Conservation (phyloP, 2,329 filamentous ascomycete genomes). For the Penicillium griseofulvum region DNA sequence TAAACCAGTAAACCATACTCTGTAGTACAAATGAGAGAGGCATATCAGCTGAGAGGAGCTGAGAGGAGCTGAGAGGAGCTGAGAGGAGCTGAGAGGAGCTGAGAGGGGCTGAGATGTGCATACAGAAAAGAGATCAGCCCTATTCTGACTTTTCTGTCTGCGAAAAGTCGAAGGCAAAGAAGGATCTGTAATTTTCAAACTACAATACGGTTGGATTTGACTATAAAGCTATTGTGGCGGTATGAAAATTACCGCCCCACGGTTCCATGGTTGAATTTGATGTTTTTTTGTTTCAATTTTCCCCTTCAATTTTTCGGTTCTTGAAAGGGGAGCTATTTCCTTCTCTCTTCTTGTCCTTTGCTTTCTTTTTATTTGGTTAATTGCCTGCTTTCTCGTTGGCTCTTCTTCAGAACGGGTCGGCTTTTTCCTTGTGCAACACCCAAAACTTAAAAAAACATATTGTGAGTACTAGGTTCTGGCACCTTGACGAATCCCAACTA, state of each 20-base stretch:
- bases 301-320: constrained; percentile 6
- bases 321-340: constrained; percentile 1
- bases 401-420: constrained; percentile 1
- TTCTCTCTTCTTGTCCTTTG: constrained; percentile 4
- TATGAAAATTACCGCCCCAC: constrained; percentile 16
- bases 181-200: neutral
- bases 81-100: too few relatives aligned
- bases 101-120: too few relatives aligned
- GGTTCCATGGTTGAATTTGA: neutral
- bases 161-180: constrained; percentile 1
- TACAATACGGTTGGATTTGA: neutral
- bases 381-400: constrained; percentile 16
- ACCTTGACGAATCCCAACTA: neutral
- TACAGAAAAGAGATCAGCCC: neutral
- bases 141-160: neutral
- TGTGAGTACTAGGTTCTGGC: neutral
- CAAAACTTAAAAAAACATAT: neutral
- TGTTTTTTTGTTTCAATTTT: constrained; percentile 8
- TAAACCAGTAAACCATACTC: neutral
- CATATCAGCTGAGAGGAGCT: too few relatives aligned
- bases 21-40: neutral
- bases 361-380: constrained; percentile 7
- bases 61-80: too few relatives aligned
- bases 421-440: constrained; percentile 3
- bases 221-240: neutral